Percentiles rank a stretch among this genome's conserved stretches.
These are phyloP conservation scores for Corylus heterophylla DNA, from an alignment of 306 rosid genomes.

Conservation along the genomic window DNA sequence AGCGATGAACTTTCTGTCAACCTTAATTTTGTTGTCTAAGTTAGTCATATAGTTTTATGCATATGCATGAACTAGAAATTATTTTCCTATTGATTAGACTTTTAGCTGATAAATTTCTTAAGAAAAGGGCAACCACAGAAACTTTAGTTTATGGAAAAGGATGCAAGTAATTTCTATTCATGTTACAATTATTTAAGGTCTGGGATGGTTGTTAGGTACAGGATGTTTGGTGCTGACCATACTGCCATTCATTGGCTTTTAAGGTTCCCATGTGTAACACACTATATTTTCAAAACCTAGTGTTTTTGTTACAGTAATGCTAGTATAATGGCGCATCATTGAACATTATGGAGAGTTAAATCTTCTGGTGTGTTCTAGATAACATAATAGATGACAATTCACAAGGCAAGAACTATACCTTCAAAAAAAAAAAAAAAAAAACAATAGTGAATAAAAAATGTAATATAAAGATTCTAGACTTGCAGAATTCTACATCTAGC, in stretches of 20 bases:
- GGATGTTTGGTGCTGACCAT: not conserved
- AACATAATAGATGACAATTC: not conserved
- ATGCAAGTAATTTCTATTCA: not conserved
- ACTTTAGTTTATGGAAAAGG: not conserved
- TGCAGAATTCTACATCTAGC: not conserved
- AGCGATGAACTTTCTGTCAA: conserved; percentile 17
- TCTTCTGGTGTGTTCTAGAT: not conserved
- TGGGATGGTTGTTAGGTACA: not conserved
- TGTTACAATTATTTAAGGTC: not conserved
- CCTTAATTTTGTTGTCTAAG: not conserved
- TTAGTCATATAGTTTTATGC: not conserved
- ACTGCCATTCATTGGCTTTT: not conserved
- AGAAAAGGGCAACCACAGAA: not conserved
- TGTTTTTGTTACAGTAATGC: not conserved
- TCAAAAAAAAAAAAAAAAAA: not conserved
- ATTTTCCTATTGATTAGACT: not conserved
- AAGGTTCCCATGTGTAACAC: not conserved
- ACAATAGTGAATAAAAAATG: not conserved
- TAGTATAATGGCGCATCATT: not conserved
- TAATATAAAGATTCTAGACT: not conserved
- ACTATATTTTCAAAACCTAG: not conserved
- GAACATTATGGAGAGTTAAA: not conserved
- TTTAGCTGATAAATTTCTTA: not conserved
- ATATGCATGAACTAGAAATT: not conserved
- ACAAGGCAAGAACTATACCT: not conserved